phyloP scores from a whole-genome alignment of 1,139 yeast genomes.

The Suhomyces choctaworum region DNA sequence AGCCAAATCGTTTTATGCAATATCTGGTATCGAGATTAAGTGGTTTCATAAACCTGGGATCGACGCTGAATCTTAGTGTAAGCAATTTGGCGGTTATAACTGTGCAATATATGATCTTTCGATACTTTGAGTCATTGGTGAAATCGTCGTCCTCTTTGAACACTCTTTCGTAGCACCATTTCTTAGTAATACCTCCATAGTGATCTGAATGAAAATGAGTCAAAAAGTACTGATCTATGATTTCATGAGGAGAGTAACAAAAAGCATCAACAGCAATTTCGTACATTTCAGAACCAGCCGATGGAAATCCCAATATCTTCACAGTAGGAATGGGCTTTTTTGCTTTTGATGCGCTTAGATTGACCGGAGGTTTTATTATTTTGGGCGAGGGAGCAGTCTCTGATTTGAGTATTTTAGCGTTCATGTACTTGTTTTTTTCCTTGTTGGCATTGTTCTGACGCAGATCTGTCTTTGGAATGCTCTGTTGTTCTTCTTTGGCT shows the following conservation, averaged over 20 bases:
- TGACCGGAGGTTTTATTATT: constrained; percentile 26
- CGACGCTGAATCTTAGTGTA: constrained; percentile 54
- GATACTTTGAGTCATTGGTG: constrained; percentile 43
- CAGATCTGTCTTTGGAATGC: not conserved
- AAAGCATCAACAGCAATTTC: constrained; percentile 70
- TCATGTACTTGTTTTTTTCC: constrained; percentile 17
- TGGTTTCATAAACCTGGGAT: constrained; percentile 49
- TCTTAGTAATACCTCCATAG: constrained; percentile 78
- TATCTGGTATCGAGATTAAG: constrained; percentile 47
- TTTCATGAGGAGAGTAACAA: constrained; percentile 49
- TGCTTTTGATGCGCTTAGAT: constrained; percentile 16
- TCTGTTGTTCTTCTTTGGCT: not conserved
- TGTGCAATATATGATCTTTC: constrained; percentile 63
- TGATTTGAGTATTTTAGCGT: constrained; percentile 8
- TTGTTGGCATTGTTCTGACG: constrained; percentile 1
- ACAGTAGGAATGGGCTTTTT: constrained; percentile 53
- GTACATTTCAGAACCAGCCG: constrained; percentile 20
- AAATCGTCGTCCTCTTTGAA: constrained; percentile 32
- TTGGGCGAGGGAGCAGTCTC: constrained; percentile 10
- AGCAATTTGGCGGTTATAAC: constrained; percentile 63
- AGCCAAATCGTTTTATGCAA: constrained; percentile 22
- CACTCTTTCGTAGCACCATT: constrained; percentile 60
- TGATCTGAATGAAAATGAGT: constrained; percentile 94
- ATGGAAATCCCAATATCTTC: constrained; percentile 51
- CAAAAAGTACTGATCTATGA: constrained; percentile 54